phyloP scores from a whole-genome alignment of 306 rosid species.

The Elaeagnus macrophylla region DNA sequence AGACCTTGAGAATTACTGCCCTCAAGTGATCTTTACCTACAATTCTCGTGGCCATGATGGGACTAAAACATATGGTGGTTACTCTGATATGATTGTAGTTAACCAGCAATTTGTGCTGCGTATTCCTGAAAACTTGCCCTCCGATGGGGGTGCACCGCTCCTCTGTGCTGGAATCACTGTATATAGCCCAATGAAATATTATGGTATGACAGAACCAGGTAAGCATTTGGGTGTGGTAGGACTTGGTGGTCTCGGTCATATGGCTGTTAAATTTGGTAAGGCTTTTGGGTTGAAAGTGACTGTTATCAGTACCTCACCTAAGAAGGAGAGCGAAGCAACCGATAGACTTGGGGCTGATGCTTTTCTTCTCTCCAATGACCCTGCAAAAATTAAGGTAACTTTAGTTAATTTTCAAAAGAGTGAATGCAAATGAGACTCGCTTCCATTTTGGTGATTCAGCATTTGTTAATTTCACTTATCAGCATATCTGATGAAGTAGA shows the following conservation, averaged over 20 bases:
- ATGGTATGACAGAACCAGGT: constrained; percentile 82
- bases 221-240: constrained; percentile 91
- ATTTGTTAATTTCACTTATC: background rate
- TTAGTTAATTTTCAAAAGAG: background rate
- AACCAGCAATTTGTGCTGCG: constrained; percentile 58
- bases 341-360: constrained; percentile 70
- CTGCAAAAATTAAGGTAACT: constrained; percentile 50
- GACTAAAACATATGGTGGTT: constrained; percentile 67
- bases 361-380: constrained; percentile 59
- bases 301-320: constrained; percentile 68
- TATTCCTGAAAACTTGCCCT: constrained; percentile 67
- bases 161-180: constrained; percentile 88
- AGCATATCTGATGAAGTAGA: no score
- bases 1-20: constrained; percentile 75
- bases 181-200: constrained; percentile 84
- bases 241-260: constrained; percentile 92
- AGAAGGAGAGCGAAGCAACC: constrained; percentile 61
- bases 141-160: constrained; percentile 81
- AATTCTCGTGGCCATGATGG: constrained; percentile 41
- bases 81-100: constrained; percentile 61
- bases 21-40: constrained; percentile 43
- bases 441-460: background rate
- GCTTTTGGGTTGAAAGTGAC: constrained; percentile 95
- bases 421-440: background rate
- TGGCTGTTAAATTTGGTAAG: constrained; percentile 77